Base-by-base conservation (phyloP, 768 basidiomycete species). In the Cystofilobasidium macerans region DNA sequence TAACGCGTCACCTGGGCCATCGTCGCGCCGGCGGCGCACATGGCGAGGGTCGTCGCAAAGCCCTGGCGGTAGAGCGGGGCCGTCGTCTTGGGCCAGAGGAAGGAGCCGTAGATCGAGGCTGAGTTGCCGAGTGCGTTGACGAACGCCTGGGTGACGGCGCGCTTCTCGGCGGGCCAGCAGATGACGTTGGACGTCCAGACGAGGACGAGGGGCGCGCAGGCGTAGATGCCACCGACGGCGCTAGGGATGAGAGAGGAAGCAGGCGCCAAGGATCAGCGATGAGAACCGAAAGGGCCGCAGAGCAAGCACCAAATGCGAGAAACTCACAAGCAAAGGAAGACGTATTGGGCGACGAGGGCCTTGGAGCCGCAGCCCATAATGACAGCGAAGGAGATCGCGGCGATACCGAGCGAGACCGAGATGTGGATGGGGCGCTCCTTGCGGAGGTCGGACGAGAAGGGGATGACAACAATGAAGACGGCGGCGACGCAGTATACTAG, bases 141-240 rank as follows among this genome's bases (percentile, higher is more conserved):
- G 28, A 75, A 63, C 9, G 74, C 75, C 59, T 75, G 74, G 8
- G 72, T 69, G 57, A 74, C 72, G 8, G 75, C 75, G 38, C 75
- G 66, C 64, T 75, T 75, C 68, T 75, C 73, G 24, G 74, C 73
- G 0, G 75, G 75, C 53, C 65, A 69, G 11, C 61, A 60, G 71
- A 76, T 70, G 64, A 76, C 68, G 69, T 76, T 76, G 53, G 74
- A 73, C 13, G 75, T 73, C 76, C 76, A 77, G 16, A 71, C 74
- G 42, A 75, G 67, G 20, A 71, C 70, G 35, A 75, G 65, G 18
- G 76, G 71, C 5, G 70, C 70, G 4, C 73, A 59, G 36, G 73
- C 72, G 70, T 76, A 75, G 35, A 76, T 72, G 42, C 69, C 73
- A 18, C 42, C 60, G 28, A 61, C 60, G 30, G 60, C 60, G 51